Percentiles rank a stretch among this genome's conserved stretches.
Conservation (phyloP, 768 basidiomycete species). For the Tylopilus felleus region DNA sequence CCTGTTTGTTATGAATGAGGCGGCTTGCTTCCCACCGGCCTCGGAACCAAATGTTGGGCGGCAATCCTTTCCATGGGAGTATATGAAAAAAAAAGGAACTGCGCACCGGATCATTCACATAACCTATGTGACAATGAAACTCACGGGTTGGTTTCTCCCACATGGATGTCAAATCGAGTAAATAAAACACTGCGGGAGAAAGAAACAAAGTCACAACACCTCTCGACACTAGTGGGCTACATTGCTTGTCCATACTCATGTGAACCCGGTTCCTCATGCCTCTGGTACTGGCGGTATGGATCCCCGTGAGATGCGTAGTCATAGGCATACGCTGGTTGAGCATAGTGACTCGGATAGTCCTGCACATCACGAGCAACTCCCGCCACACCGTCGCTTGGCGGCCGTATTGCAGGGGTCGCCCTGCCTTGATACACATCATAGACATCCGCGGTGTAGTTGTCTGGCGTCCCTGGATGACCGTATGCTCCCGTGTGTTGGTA, state of each 20-base stretch:
- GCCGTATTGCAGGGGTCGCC: slow-evolving; percentile 34
- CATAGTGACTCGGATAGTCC: slow-evolving; percentile 33
- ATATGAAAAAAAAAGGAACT: not conserved
- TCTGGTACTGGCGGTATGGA: slow-evolving; percentile 27
- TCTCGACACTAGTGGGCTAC: slow-evolving; percentile 20
- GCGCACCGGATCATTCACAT: not conserved
- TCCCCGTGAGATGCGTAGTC: slow-evolving; percentile 30
- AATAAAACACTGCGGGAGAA: slow-evolving; percentile 23
- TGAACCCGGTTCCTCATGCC: slow-evolving; percentile 27
- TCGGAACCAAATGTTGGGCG: not conserved
- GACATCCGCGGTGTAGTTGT: slow-evolving; percentile 41
- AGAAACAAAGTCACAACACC: slow-evolving; percentile 14
- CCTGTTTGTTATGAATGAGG: not conserved
- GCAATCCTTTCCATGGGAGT: not conserved
- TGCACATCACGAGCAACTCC: slow-evolving; percentile 40
- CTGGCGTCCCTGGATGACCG: slow-evolving; percentile 13
- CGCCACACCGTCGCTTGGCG: slow-evolving; percentile 30
- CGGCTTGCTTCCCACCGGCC: not conserved
- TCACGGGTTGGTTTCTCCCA: slow-evolving; percentile 1
- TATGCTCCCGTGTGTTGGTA: slow-evolving; percentile 35
- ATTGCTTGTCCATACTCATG: slow-evolving; percentile 34
- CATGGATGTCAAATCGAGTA: slow-evolving; percentile 22
- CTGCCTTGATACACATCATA: slow-evolving; percentile 57
- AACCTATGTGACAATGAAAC: not conserved
- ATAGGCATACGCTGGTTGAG: slow-evolving; percentile 22